A percentile compares a stretch with the other conserved stretches of the same genome.
These are phyloP conservation scores for Neurospora sp. DNA, from an alignment of 495 filamentous ascomycete species.

Conservation along the genomic window DNA sequence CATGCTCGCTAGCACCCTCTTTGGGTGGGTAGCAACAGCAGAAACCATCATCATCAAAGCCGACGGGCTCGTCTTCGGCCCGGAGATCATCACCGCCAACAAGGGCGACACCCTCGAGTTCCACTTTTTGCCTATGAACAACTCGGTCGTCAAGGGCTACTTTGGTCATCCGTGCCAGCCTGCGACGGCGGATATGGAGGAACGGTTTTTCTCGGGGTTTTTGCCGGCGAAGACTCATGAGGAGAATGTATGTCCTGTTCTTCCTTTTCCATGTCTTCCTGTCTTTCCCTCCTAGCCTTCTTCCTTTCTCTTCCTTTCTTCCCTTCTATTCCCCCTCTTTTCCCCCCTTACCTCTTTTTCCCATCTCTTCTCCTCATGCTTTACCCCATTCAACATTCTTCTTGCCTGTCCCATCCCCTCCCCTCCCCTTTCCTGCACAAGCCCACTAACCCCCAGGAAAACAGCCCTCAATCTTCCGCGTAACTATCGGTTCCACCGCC, in stretches of 20 bases:
- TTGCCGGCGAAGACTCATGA: background rate
- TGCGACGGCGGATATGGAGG: background rate
- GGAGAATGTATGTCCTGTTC: background rate
- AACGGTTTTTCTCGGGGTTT: background rate
- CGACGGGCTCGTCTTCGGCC: background rate
- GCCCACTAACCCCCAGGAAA: background rate
- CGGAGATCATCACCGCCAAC: background rate
- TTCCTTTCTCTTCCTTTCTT: too few relatives aligned
- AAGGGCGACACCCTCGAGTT: background rate
- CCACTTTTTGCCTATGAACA: background rate
- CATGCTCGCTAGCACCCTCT: background rate
- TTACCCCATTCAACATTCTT: too few relatives aligned
- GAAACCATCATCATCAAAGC: background rate
- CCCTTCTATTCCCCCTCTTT: too few relatives aligned
- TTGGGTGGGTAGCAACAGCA: background rate
- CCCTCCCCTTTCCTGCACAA: too few relatives aligned
- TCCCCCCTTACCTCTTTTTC: background rate
- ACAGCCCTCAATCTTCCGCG: background rate
- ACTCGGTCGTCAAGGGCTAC: background rate
- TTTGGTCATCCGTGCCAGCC: background rate
- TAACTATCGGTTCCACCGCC: background rate
- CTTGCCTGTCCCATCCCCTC: too few relatives aligned
- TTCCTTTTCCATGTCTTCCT: background rate
- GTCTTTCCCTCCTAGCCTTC: background rate
- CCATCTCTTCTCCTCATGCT: too few relatives aligned